Percentiles rank a stretch among this genome's conserved stretches.
These are phyloP conservation scores for Exophiala sp. DNA, from an alignment of 2,329 filamentous ascomycete genomes.

Conservation along the genomic window DNA sequence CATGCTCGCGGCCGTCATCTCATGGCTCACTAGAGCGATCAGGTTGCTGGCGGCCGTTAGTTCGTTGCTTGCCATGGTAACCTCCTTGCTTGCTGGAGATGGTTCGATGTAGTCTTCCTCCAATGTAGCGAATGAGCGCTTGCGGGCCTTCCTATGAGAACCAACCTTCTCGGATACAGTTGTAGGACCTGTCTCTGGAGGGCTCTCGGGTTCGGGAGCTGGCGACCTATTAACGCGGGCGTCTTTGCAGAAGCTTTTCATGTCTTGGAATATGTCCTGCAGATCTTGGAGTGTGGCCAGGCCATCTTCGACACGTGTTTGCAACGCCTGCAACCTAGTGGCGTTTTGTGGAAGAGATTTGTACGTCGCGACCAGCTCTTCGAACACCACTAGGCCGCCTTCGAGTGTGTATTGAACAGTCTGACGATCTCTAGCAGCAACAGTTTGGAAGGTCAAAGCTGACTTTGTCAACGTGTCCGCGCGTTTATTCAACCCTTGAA, in stretches of 20 bases:
- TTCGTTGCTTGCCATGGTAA: too few species aligned
- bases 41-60: too few species aligned
- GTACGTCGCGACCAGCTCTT: constrained; percentile 1
- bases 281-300: constrained; percentile 13
- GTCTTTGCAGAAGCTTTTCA: not conserved
- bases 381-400: not conserved
- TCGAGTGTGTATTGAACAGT: constrained; percentile 11
- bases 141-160: not conserved
- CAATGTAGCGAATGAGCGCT: not conserved
- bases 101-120: not conserved
- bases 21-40: too few species aligned
- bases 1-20: too few species aligned
- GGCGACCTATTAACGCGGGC: not conserved
- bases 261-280: constrained; percentile 1
- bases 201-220: constrained; percentile 14
- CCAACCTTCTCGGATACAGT: not conserved
- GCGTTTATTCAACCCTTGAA: constrained; percentile 6
- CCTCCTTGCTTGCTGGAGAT: too few species aligned
- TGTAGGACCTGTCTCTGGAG: not conserved
- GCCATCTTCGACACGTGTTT: constrained; percentile 12
- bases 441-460: constrained; percentile 9
- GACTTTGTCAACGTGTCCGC: constrained; percentile 12
- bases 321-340: constrained; percentile 3
- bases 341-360: not conserved
- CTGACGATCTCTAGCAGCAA: constrained; percentile 10